phyloP scores from a whole-genome alignment of 495 filamentous ascomycete genomes.

The Penicillium angulare region DNA sequence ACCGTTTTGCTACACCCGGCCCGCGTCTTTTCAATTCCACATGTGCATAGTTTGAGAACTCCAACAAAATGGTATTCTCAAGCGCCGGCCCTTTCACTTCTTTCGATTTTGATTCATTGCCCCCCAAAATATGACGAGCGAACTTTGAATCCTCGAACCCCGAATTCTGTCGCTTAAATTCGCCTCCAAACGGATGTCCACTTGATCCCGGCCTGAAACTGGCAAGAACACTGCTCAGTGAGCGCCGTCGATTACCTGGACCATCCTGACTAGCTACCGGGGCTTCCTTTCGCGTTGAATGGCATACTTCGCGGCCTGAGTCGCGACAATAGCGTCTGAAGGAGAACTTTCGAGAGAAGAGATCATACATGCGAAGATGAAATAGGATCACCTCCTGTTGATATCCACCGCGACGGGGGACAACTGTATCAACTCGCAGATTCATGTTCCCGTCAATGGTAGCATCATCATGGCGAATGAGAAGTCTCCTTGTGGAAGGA shows the following conservation, averaged over 20 bases:
- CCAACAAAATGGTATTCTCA: slow-evolving; percentile 76
- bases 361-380: slow-evolving; percentile 93
- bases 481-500: slow-evolving; percentile 75
- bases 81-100: slow-evolving; percentile 26
- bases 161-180: slow-evolving; percentile 52
- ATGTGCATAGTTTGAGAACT: slow-evolving; percentile 97
- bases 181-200: slow-evolving; percentile 17
- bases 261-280: slow-evolving; percentile 48
- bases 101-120: slow-evolving; percentile 27
- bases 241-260: slow-evolving; percentile 59
- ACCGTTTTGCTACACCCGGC: slow-evolving; percentile 67
- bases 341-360: slow-evolving; percentile 83
- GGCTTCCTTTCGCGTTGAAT: slow-evolving; percentile 70
- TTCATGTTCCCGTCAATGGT: slow-evolving; percentile 98
- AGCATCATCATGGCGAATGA: slow-evolving; percentile 87
- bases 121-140: background rate
- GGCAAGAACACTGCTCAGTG: slow-evolving; percentile 72
- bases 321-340: slow-evolving; percentile 89
- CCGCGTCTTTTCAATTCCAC: slow-evolving; percentile 77
- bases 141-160: slow-evolving; percentile 38
- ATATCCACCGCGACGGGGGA: slow-evolving; percentile 53
- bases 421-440: slow-evolving; percentile 79
- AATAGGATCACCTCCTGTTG: slow-evolving; percentile 77
- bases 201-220: slow-evolving; percentile 60
- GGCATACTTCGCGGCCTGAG: slow-evolving; percentile 90